Evolutionary conservation across 2,329 filamentous ascomycete species (phyloP).

Genomic region (Fusarium marasasianum): DNA sequence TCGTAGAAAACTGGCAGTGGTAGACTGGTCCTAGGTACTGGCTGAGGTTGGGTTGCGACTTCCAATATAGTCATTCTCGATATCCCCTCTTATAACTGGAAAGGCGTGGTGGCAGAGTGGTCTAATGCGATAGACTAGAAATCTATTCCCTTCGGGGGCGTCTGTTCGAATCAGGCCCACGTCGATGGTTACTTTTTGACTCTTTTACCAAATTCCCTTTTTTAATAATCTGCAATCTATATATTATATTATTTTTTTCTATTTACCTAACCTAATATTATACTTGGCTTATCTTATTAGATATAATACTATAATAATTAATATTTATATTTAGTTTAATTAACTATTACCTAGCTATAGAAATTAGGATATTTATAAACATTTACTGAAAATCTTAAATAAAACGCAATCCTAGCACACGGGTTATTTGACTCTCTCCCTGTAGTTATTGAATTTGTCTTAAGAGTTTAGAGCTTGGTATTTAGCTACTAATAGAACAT

Average conservation of each 20-base stretch:
- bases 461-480: accelerated
- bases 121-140: conserved; percentile 33
- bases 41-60: accelerated
- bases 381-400: accelerated
- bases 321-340: not conserved
- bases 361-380: accelerated
- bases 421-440: accelerated
- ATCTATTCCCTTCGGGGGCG: conserved; percentile 30
- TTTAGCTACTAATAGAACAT: not conserved
- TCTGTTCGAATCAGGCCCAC: conserved; percentile 30
- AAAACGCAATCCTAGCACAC: accelerated
- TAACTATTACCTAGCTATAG: no score
- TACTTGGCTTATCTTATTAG: accelerated
- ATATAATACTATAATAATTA: not conserved
- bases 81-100: accelerated
- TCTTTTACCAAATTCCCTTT: accelerated
- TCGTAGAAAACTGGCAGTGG: not conserved
- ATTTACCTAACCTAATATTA: accelerated
- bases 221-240: accelerated
- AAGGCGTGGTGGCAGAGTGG: conserved; percentile 30
- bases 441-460: accelerated
- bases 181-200: not conserved
- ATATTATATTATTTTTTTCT: no score
- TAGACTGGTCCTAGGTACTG: not conserved
- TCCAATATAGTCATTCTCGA: accelerated